Base-by-base conservation (phyloP, 345 rosid genomes). In the Eucalyptus tenuipes region DNA sequence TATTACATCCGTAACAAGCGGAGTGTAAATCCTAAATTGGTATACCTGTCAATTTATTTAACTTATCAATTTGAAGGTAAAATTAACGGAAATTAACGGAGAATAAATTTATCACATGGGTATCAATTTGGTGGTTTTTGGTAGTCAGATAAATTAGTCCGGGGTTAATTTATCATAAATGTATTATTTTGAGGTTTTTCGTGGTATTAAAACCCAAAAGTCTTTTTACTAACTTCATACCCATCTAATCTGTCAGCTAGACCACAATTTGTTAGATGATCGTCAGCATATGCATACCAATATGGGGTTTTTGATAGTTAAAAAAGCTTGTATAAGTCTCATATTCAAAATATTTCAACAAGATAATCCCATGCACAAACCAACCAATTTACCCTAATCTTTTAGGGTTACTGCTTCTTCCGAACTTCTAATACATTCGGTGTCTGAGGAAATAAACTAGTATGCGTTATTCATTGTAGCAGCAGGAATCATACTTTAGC, bases 1-100 rank as follows among this genome's bases (percentile, higher is more conserved):
- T 0, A 22, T 20, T 8, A 9, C 3, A 55, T 22, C 1, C 1
- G 0, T 24, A 27, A 55, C 59, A 55, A 55, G 5, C 3, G 0
- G 5, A 22, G 27, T 8, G 27, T 55, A 55, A 53, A 53, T 20
- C 12, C 10, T 22, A 20, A 53, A 53, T 22, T 22, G 27, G 2
- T 53, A 22, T 22, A 8, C 0, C 5, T 0, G 0, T 53, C 2
- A 53, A 53, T 53, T 53, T 53, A 53, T 53, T 22, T 22, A 22
- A 53, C 2, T 53, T 9, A 53, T 20, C 27, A 53, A 22, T 53
- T 53, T 53, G 1, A 22, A 0, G 12, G 0, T 53, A 4, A 53
- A 53, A 17, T 7, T 52, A 52, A 52, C 2, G 10, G 10, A 52
- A 52, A 52, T 0, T 52, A 53, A 8, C 0, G 5, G 1, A 53